Conservation (phyloP, 495 filamentous ascomycete species). For the Lindgomyces ingoldianus region DNA sequence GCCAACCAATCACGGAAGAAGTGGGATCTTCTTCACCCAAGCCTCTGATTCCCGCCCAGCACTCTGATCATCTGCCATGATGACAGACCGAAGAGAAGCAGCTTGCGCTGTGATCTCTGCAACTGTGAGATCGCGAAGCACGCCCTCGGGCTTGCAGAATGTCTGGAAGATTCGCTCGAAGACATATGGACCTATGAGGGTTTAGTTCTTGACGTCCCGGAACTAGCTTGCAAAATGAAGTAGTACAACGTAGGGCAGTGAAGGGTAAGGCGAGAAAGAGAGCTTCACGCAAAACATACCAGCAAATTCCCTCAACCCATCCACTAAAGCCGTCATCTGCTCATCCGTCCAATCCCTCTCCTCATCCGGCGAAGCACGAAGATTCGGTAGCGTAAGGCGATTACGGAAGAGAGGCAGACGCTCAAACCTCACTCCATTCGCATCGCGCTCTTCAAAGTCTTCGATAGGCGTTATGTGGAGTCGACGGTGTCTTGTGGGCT, state of each 20-base stretch:
- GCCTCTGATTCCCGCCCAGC: slow-evolving; percentile 25
- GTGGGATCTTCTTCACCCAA: slow-evolving; percentile 41
- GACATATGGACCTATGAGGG: slow-evolving; percentile 24
- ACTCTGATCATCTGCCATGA: slow-evolving; percentile 16
- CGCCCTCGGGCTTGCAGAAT: slow-evolving; percentile 32
- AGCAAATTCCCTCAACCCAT: slow-evolving; percentile 36
- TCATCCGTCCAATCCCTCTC: slow-evolving; percentile 30
- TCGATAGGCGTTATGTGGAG: slow-evolving; percentile 10
- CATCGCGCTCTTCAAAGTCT: slow-evolving; percentile 21
- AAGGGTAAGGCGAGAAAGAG: neutral
- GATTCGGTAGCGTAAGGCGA: slow-evolving; percentile 27
- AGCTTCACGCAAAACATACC: slow-evolving; percentile 10
- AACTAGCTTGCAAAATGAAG: no score
- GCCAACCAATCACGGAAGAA: slow-evolving; percentile 34
- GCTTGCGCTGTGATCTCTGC: slow-evolving; percentile 41
- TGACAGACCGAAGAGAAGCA: slow-evolving; percentile 21
- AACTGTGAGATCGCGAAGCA: slow-evolving; percentile 37
- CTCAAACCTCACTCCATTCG: slow-evolving; percentile 38
- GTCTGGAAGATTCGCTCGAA: slow-evolving; percentile 37
- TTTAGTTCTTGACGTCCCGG: no score
- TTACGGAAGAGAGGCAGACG: slow-evolving; percentile 36
- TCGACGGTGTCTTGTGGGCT: neutral
- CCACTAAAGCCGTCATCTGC: slow-evolving; percentile 27
- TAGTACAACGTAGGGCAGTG: neutral
- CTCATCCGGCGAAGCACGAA: neutral